Percentiles rank a stretch among this genome's conserved stretches.
Evolutionary conservation across 164 flowering plant species (phyloP).

Genomic region (Saururus chinensis): DNA sequence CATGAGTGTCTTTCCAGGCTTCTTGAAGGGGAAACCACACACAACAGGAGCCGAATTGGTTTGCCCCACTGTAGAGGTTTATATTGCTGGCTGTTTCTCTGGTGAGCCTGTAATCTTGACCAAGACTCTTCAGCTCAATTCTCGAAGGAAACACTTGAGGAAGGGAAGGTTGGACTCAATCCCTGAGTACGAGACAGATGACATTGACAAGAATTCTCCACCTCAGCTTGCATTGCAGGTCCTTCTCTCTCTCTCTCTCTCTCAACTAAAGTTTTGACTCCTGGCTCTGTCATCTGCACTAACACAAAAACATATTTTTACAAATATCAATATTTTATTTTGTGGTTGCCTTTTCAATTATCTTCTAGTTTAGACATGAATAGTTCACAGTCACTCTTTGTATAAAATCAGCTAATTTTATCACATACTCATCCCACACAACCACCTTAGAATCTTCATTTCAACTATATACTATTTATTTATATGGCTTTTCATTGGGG

Average conservation of each 20-base stretch:
- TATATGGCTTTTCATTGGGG: neutral
- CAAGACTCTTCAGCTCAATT: constrained; percentile 51
- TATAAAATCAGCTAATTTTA: too few relatives aligned
- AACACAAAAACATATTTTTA: too few relatives aligned
- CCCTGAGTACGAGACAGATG: constrained; percentile 59
- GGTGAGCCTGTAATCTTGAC: constrained; percentile 73
- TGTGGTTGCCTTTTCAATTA: too few relatives aligned
- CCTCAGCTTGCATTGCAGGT: constrained; percentile 58
- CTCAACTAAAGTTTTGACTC: too few relatives aligned
- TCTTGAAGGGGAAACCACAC: constrained; percentile 47
- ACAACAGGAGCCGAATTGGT: constrained; percentile 26
- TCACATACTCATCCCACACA: too few relatives aligned
- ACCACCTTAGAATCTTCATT: too few relatives aligned
- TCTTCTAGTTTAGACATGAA: too few relatives aligned
- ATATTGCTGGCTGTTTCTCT: constrained; percentile 62
- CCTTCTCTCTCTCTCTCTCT: constrained; percentile 4
- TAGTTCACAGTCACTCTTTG: too few relatives aligned
- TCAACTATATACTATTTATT: neutral
- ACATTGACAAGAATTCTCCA: constrained; percentile 25
- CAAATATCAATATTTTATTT: too few relatives aligned
- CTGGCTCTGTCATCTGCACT: too few relatives aligned
- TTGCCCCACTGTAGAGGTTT: constrained; percentile 70
- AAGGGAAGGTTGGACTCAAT: constrained; percentile 53
- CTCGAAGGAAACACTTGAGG: constrained; percentile 45
- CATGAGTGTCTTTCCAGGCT: constrained; percentile 30